These are phyloP conservation scores for Gossypium laxum DNA, from an alignment of 441 rosid genomes.

Conservation along the genomic window DNA sequence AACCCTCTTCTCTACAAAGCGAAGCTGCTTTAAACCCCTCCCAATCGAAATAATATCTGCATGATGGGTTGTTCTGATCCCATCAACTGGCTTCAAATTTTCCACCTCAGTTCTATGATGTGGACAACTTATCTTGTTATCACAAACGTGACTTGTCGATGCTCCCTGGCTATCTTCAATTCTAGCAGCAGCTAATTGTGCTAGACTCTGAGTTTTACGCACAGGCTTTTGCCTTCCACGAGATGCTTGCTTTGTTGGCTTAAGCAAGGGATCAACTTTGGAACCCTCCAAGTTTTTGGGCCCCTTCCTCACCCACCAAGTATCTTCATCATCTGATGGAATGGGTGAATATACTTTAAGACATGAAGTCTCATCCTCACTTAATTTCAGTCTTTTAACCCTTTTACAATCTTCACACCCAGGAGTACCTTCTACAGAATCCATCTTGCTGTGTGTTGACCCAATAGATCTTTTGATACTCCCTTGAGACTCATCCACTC, in stretches of 20 bases:
- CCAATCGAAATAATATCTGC: slow-evolving; percentile 67
- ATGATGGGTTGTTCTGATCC: slow-evolving; percentile 31
- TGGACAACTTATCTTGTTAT: slow-evolving; percentile 59
- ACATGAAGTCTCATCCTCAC: slow-evolving; percentile 59
- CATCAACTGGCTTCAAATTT: slow-evolving; percentile 44
- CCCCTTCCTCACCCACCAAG: slow-evolving; percentile 89
- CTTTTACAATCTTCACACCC: slow-evolving; percentile 91
- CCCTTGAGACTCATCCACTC: slow-evolving; percentile 56
- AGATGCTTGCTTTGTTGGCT: slow-evolving; percentile 58
- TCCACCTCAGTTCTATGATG: slow-evolving; percentile 50
- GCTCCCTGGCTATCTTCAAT: slow-evolving; percentile 98
- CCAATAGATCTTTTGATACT: slow-evolving; percentile 59
- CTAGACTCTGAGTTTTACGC: slow-evolving; percentile 80
- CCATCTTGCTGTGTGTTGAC: slow-evolving; percentile 44
- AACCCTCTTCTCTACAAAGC: slow-evolving; percentile 68
- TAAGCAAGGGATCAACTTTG: slow-evolving; percentile 64
- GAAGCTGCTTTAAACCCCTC: slow-evolving; percentile 65
- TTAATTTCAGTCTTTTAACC: slow-evolving; percentile 64
- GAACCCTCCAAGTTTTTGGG: slow-evolving; percentile 40
- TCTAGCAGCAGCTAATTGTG: slow-evolving; percentile 88
- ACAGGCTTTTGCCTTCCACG: slow-evolving; percentile 80
- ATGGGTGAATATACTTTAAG: slow-evolving; percentile 59
- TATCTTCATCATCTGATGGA: slow-evolving; percentile 83
- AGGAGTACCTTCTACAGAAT: slow-evolving; percentile 47
- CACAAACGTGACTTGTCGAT: slow-evolving; percentile 92